Evolutionary conservation across 2,329 filamentous ascomycete species (phyloP), one percentile per base, ranked within the genome.

Genomic region (Pseudogymnoascus sp.): DNA sequence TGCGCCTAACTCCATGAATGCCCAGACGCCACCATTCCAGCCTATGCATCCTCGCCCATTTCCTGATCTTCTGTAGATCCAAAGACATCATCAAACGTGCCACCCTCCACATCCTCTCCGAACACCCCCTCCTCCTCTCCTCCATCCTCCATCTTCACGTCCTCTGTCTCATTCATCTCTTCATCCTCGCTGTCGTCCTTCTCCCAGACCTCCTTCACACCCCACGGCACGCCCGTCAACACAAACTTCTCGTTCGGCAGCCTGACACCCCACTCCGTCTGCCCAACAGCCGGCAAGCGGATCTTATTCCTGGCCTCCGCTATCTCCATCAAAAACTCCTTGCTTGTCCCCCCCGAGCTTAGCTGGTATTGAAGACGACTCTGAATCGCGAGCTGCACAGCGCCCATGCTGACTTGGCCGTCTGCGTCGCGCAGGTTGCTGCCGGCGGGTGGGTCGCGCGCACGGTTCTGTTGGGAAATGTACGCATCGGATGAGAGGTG

Each of bases 271-370:
- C 86, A 89, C 71, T 89, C 86, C 68, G 83, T 84, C 42, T 82
- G 80, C 10, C 82, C 77, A 13, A 89, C 82, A 64, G 81, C 80
- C 17, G 86, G 86, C 65, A 92, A 74, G 1, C 81, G 82, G 29
- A 88, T 78, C 68, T 83, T 84, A 75, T 92, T 92, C 66, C 86
- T 78, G 71, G 89, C 85, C 65, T 81, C 79, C 10, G 89, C 90
- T n/a, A 91, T 78, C 72, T 92, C 88, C 62, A 87, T 77, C 77
- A 92, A 80, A 74, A 89, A 92, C 67, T 93, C 90, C 71, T 92
- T 92, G 73, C 80, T 83, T 59, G 84, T 77, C 7, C 82, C 83
- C 70, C 81, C 79, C 65, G 82, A 75, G 65, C 82, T 78, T 75
- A 91, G 92, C 71, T 90, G 86, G 71, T 86, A 88, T 31, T 85